These are phyloP conservation scores for Irpex sp. DNA, from an alignment of 1,284 basidiomycete species.

Conservation along the genomic window DNA sequence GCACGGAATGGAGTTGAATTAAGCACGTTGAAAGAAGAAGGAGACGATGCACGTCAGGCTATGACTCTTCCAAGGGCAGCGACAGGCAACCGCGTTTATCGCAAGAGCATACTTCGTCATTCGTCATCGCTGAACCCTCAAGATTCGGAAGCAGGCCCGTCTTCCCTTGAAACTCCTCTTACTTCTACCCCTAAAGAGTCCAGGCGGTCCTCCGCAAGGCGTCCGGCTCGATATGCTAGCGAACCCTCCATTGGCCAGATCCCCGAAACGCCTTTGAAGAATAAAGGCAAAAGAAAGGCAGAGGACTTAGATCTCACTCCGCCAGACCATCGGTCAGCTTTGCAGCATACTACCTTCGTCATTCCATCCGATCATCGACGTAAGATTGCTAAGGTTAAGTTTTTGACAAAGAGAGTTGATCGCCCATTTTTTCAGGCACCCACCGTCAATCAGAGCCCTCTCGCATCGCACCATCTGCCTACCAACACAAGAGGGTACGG, in stretches of 20 bases:
- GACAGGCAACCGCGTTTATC: slow-evolving; percentile 13
- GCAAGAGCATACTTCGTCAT: slow-evolving; percentile 17
- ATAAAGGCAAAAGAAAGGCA: slow-evolving; percentile 48
- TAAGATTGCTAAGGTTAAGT: slow-evolving; percentile 13
- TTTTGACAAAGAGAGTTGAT: slow-evolving; percentile 6
- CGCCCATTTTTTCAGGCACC: slow-evolving; percentile 16
- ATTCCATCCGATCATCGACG: slow-evolving; percentile 49
- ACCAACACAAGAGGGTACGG: slow-evolving; percentile 57
- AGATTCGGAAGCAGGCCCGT: slow-evolving; percentile 24
- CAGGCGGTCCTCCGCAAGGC: slow-evolving; percentile 11
- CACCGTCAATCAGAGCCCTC: slow-evolving; percentile 25
- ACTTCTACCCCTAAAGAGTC: slow-evolving; percentile 13
- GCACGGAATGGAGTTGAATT: slow-evolving; percentile 18
- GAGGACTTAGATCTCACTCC: slow-evolving; percentile 46
- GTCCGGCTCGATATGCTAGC: slow-evolving; percentile 22
- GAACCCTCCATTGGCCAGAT: slow-evolving; percentile 24
- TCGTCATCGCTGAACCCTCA: slow-evolving; percentile 18
- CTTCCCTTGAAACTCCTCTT: slow-evolving; percentile 16
- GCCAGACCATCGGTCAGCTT: slow-evolving; percentile 36
- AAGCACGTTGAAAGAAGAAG: slow-evolving; percentile 20
- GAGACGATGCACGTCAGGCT: slow-evolving; percentile 17
- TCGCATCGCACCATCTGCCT: slow-evolving; percentile 59
- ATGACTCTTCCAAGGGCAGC: slow-evolving; percentile 14
- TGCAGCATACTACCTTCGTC: slow-evolving; percentile 31
- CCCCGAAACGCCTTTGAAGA: slow-evolving; percentile 23